Evolutionary conservation across 352 stramenopile genomes (phyloP), one percentile per base, ranked within the genome.

Genomic region (Pythium scleroteichum): DNA sequence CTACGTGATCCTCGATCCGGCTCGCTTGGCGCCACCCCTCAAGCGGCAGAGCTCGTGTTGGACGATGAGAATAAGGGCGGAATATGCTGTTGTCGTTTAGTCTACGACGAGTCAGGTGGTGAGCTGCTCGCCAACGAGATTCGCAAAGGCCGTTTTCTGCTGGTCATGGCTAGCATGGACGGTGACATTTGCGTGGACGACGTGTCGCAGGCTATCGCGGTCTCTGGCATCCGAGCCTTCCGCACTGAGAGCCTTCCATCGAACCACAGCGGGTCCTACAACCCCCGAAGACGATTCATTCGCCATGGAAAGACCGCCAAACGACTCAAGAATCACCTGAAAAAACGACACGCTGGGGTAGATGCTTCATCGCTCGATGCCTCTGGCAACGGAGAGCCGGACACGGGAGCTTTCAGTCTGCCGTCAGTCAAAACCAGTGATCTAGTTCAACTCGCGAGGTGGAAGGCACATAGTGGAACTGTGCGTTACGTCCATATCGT

Each of bases 231-330:
- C 7, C 74, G 74, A 19, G 79, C 84, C 0, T 78, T 88, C 22
- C 69, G 76, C 0, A 71, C 88, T 20, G 72, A 88, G 39, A 87
- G 73, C 17, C 66, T 91, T 35, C 76, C 78, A 2, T 84, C 68
- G 13, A 75, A 74, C 16, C 69, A 89, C 24, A 62, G 77, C 35
- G 62, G 80, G 10, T 78, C 83, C 17, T 93, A 93, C 59, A 91
- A 91, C 32, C 84, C 84, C 19, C 76, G 81, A 6, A 73, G 84
- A 0, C 73, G 84, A 0, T 91, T 91, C 50, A 62, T 88, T 35
- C 69, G 84, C 8, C 78, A 91, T 19, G 83, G 82, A 5, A 88
- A 88, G 33, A 79, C 76, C 16, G 72, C 79, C 12, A 87, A 84
- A 39, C 68, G 81, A 2, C 66, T 87, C 29, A 76, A 73, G 3